Evolutionary conservation across 129 eudicot genomes (phyloP).

Genomic region (Artemisia annua): DNA sequence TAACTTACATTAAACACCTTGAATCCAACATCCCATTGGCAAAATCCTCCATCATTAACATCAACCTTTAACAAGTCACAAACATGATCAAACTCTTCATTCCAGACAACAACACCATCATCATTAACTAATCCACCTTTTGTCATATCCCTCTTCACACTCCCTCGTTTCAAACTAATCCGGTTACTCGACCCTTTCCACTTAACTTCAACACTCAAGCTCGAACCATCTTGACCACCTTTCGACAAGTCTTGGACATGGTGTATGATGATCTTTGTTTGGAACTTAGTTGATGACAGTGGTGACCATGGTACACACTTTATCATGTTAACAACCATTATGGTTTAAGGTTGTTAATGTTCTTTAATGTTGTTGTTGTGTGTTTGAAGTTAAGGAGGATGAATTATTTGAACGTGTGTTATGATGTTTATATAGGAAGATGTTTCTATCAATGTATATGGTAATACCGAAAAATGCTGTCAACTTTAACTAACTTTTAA

Average conservation of each 20-base stretch:
- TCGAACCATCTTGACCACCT: slow-evolving; percentile 4
- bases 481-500: slow-evolving; percentile 18
- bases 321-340: slow-evolving; percentile 60
- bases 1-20: slow-evolving; percentile 56
- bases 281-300: slow-evolving; percentile 44
- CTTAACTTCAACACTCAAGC: slow-evolving; percentile 49
- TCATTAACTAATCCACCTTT: slow-evolving; percentile 34
- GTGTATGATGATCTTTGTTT: slow-evolving; percentile 36
- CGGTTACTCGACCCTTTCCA: slow-evolving; percentile 60
- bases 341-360: not conserved
- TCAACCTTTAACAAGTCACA: slow-evolving; percentile 26
- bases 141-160: slow-evolving; percentile 47
- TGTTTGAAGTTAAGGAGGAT: slow-evolving; percentile 16
- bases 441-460: not conserved
- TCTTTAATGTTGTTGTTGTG: not conserved
- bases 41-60: slow-evolving; percentile 38
- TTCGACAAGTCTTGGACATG: slow-evolving; percentile 28
- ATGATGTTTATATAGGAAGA: slow-evolving; percentile 16
- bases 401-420: not conserved
- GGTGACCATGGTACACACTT: slow-evolving; percentile 80
- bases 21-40: slow-evolving; percentile 54
- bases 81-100: slow-evolving; percentile 43
- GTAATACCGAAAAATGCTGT: slow-evolving; percentile 9
- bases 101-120: slow-evolving; percentile 57
- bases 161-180: slow-evolving; percentile 36